Evolutionary conservation across 2,329 filamentous ascomycete genomes (phyloP), one percentile per base, ranked within the genome.

Genomic region (Fusarium sp.): DNA sequence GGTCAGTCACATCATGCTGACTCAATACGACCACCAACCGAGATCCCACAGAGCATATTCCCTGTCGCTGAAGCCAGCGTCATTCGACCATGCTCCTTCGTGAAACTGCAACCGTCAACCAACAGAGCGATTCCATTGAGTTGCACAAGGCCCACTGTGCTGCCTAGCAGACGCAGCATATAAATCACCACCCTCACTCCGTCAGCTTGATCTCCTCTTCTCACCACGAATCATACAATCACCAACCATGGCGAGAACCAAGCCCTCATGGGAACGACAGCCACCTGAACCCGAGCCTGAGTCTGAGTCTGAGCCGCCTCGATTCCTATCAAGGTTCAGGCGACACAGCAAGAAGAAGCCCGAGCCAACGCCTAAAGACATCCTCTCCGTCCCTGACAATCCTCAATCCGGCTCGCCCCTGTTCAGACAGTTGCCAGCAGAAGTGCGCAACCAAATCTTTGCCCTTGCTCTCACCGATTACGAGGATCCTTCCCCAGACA

Each of bases 361-460:
- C 8, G 27, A 2, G 18, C 27, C 48, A 20, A 52, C 48, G 7
- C 3, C 27, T 58, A 5, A 58, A 41, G 32, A 25, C 10, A 64
- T 74, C 35, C 62, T 73, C 2, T 50, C 70, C 0, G 7, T 11
- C 6, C 52, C 62, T 1, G 62, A 27, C 2, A 2, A 32, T 3
- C 35, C 72, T 0, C 80, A 81, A n/a, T 6, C 20, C 2, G 10
- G 64, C 1, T 80, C 68, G 16, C 80, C 74, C 1, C 76, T 87
- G 1, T 87, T 85, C 71, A 45, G 64, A 2, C 18, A 70, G 2
- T 75, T 90, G 0, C 88, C 88, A 0, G 83, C 83, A 18, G 88
- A 90, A 76, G 73, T 90, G 16, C 85, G 88, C 64, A 81, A 82
- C 68, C 75, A 80, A 2, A 87, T 90, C 58, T 90, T 88, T 75